phyloP scores from a whole-genome alignment of 176 grass and related monocot species.

The Raddia guianensis region DNA sequence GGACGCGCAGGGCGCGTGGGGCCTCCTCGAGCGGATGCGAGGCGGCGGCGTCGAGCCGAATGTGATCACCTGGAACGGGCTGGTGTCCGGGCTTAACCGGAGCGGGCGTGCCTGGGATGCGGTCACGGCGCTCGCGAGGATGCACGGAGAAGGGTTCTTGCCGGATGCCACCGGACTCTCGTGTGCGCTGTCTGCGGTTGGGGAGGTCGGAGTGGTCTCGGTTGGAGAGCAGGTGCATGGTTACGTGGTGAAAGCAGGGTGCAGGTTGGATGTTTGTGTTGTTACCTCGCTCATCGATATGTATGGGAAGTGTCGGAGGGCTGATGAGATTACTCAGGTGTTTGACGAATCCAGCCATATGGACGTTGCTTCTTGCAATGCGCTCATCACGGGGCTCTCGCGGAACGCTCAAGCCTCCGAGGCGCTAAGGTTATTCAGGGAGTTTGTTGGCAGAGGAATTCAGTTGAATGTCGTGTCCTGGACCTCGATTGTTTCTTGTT shows the following conservation, averaged over 20 bases:
- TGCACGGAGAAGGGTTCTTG: slow-evolving; percentile 59
- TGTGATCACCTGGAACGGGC: slow-evolving; percentile 68
- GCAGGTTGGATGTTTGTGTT: slow-evolving; percentile 42
- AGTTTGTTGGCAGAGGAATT: slow-evolving; percentile 46
- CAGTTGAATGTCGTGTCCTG: slow-evolving; percentile 73
- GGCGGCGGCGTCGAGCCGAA: slow-evolving; percentile 46
- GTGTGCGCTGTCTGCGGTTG: slow-evolving; percentile 51
- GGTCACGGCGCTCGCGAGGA: slow-evolving; percentile 33
- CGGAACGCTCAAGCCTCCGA: slow-evolving; percentile 51
- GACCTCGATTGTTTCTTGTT: slow-evolving; percentile 77
- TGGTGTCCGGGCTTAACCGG: slow-evolving; percentile 64
- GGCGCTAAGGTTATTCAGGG: slow-evolving; percentile 51
- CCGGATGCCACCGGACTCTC: slow-evolving; percentile 48
- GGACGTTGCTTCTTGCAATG: slow-evolving; percentile 69
- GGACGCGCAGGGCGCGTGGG: slow-evolving; percentile 32
- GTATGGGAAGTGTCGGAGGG: slow-evolving; percentile 52
- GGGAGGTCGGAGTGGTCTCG: slow-evolving; percentile 30
- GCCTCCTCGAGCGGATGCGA: slow-evolving; percentile 49
- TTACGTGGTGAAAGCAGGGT: slow-evolving; percentile 46
- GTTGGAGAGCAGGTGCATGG: slow-evolving; percentile 61
- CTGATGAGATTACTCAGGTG: slow-evolving; percentile 52
- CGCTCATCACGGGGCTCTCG: slow-evolving; percentile 59
- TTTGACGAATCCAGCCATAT: slow-evolving; percentile 42
- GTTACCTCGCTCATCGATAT: slow-evolving; percentile 59
- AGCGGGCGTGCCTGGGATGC: slow-evolving; percentile 45